Conservation (phyloP, 2,329 filamentous ascomycete species). For the Penicillium frequentans region DNA sequence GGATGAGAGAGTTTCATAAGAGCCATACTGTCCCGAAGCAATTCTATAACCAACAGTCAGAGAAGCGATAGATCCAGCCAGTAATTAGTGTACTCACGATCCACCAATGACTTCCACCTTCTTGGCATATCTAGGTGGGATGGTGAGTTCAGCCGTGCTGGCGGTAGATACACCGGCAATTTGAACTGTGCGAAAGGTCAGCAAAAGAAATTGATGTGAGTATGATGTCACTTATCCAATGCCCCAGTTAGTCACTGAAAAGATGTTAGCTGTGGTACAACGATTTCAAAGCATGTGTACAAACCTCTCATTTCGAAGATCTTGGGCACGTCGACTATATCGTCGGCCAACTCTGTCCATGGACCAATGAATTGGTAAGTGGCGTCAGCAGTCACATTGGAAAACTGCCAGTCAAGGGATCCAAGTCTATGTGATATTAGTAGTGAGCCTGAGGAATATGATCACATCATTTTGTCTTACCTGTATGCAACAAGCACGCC, state of each 20-base stretch:
- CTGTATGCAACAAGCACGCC: conserved; percentile 56
- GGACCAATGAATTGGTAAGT: conserved; percentile 58
- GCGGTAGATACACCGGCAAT: conserved; percentile 54
- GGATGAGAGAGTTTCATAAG: conserved; percentile 58
- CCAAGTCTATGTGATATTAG: conserved; percentile 43
- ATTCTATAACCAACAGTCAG: conserved; percentile 38
- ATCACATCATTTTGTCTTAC: conserved; percentile 11
- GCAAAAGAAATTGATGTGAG: not conserved
- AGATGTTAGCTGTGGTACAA: conserved; percentile 3
- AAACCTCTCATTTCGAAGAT: conserved; percentile 56
- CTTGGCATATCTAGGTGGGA: conserved; percentile 36
- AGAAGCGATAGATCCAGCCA: not conserved
- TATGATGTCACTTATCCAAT: conserved; percentile 44
- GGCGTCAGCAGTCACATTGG: conserved; percentile 57
- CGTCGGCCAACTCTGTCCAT: conserved; percentile 46
- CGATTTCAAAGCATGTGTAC: not conserved
- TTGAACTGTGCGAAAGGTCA: conserved; percentile 47
- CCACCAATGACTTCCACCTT: conserved; percentile 49
- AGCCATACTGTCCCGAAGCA: conserved; percentile 57
- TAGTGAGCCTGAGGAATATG: not conserved
- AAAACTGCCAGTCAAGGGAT: conserved; percentile 61
- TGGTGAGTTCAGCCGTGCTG: conserved; percentile 47
- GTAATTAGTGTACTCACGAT: conserved; percentile 31
- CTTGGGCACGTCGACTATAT: conserved; percentile 45
- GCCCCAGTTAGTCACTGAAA: conserved; percentile 59